Base-by-base conservation (phyloP, 164 flowering plant species). In the Umbilicus rupestris region DNA sequence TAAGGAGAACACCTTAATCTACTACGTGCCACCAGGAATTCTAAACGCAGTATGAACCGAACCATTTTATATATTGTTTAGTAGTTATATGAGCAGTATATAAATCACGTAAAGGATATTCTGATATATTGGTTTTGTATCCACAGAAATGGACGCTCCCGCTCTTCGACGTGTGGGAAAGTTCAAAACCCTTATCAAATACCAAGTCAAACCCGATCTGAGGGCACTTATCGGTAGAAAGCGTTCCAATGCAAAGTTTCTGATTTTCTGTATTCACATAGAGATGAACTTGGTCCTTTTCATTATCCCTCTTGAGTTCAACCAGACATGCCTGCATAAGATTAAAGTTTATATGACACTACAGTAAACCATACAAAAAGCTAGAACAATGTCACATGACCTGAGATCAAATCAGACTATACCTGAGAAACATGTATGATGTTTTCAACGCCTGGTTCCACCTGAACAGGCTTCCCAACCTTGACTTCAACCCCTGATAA, bases 381-480 rank as follows among this genome's bases (percentile, higher is more conserved):
- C 10, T 6, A 7, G 12, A 41, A 0, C 10, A 10, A 41, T 5
- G 15, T 9, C 10, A 10, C 44, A 41, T 41, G 44, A 9, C 44
- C 44, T 41, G 58, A 52, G 8, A 52, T 52, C 58, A 26, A 52
- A 26, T 24, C 58, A 24, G 62, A 14, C 37, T 33, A 69, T 24
- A 84, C 87, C 85, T 77, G 81, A 49, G 87, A 78, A 55, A 84
- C 72, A 74, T 79, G 85, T 57, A 84, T 5, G 3, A 78, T 16
- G 69, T 9, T 69, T 7, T 64, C 74, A 26, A 67, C 71, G 7
- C 72, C 78, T 62, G 78, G 78, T 5, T 66, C 12, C 33, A 84
- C 81, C 66, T 45, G 50, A n/a, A 74, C 20, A 7, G 78, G 26
- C 50, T 74, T 60, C 28, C 87, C 85, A 63, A 70, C 68, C 71